Percentiles rank a stretch among this genome's conserved stretches.
Conservation (phyloP, 176 grass and related monocot genomes). For the Pharus latifolius region DNA sequence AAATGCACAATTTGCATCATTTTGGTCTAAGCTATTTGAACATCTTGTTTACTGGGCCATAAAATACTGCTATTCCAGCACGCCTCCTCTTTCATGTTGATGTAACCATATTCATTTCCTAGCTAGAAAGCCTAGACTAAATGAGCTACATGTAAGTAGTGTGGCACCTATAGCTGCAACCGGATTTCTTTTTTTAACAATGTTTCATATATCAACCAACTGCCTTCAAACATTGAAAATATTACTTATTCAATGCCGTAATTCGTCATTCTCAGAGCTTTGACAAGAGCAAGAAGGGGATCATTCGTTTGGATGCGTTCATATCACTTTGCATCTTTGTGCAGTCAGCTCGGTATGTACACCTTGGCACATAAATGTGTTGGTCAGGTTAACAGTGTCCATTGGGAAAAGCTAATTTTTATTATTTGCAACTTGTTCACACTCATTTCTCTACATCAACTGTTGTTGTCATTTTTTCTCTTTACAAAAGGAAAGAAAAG, state of each 20-base stretch:
- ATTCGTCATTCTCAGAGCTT: conserved; percentile 45
- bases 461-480: too few relatives aligned
- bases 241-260: neutral
- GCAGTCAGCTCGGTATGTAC: conserved; percentile 72
- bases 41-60: too few relatives aligned
- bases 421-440: too few relatives aligned
- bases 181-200: neutral
- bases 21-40: too few relatives aligned
- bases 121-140: neutral
- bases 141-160: too few relatives aligned
- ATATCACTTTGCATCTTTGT: conserved; percentile 84
- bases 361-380: neutral
- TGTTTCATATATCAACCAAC: neutral
- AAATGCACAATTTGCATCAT: too few relatives aligned
- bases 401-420: too few relatives aligned
- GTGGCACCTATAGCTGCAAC: neutral
- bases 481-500: too few relatives aligned
- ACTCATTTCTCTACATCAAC: too few relatives aligned
- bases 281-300: conserved; percentile 82
- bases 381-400: too few relatives aligned
- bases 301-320: conserved; percentile 74
- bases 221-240: neutral
- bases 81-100: too few relatives aligned
- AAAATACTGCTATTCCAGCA: too few relatives aligned
- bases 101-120: neutral